Evolutionary conservation across 2,329 filamentous ascomycete genomes (phyloP), one percentile per base, ranked within the genome.

Genomic region (Hypoxylon sp.): DNA sequence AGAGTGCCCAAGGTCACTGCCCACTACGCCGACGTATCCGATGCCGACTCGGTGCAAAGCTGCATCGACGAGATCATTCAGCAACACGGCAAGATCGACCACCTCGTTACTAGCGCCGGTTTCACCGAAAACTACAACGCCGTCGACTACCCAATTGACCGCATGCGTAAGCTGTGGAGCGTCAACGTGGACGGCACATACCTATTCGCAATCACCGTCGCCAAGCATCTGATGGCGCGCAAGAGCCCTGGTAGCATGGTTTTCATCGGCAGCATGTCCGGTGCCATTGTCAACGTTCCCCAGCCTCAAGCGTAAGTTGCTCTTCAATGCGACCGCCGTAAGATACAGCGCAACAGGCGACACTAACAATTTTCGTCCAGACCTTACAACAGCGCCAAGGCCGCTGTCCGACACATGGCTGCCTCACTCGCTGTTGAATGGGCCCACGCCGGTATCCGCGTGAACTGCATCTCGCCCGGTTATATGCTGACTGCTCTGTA

Each of bases 61-160:
- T 91, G 91, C 73, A 86, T 98, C 72, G 83, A 85, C 38, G 91
- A 93, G 67, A 87, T 95, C 72, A 78, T 95, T 55, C 75, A 83
- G 52, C 81, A 87, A 65, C 94, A 97, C 78, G 90, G 91, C 80
- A 91, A 92, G 80, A 93, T 98, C 74, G 94, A 97, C 82, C 91
- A 93, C 80, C 87, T 98, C 25, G 94, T 98, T 75, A 98, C 95
- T 25, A 97, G 93, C n/a, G 95, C 95, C 53, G 95, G 95, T 49
- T 97, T 98, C 83, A 96, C 93, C 13, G 95, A 98, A 84, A 98
- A 98, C 84, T 97, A 94, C 77, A 91, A 97, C 75, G 95, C 95
- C 50, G 91, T 94, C 75, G 90, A 90, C 73, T 98, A 98, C 82
- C 94, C 94, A 0, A 89, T 94, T 73, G 93, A 97, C 74, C 91